Evolutionary conservation across 352 stramenopile species (phyloP), one percentile per base, ranked within the genome.

Genomic region (Phytophthora kernoviae): DNA sequence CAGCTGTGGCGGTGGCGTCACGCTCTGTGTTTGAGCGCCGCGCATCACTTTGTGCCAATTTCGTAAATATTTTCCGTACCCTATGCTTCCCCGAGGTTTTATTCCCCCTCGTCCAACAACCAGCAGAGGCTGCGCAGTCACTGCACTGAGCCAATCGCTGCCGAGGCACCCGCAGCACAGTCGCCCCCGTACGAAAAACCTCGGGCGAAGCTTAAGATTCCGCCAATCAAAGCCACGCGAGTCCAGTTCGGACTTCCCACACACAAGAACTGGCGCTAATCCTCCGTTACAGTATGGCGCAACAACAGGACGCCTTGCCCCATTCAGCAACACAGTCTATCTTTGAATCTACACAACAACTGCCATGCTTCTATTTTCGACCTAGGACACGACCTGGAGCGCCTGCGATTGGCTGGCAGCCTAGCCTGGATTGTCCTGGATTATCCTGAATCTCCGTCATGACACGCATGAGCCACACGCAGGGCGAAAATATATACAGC

Each of bases 401-500:
- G 3, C 24, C 24, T 30, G 6, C 6, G 3, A 30, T 30, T 30
- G 24, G 24, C 3, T 6, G 24, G 24, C 24, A 7, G 6, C 24
- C 6, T 6, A 30, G n/a, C 24, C 24, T 30, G 3, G 24, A 30
- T 30, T 30, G 24, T 30, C 24, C 24, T 30, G 6, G 24, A 30
- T 6, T 7, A 30, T 30, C 24, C 6, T 30, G 6, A 30, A 3
- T 7, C 24, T 30, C 24, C 24, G 24, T 30, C 24, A 7, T 30
- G 24, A 30, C 24, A 30, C 6, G 24, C 24, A 30, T 30, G 24
- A 30, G n/a, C n/a, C n/a, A 30, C 3, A 30, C 24, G 24, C 24
- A 30, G 24, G 6, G 24, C 24, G 24, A 56, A 66, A 66, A 66
- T 66, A 66, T 36, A 40, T 14, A 14, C 17, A 6, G 48, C 39